Percentiles rank a stretch among this genome's conserved stretches.
Evolutionary conservation across 257 asterid species (phyloP).

Genomic region (Fraxinus anomala): DNA sequence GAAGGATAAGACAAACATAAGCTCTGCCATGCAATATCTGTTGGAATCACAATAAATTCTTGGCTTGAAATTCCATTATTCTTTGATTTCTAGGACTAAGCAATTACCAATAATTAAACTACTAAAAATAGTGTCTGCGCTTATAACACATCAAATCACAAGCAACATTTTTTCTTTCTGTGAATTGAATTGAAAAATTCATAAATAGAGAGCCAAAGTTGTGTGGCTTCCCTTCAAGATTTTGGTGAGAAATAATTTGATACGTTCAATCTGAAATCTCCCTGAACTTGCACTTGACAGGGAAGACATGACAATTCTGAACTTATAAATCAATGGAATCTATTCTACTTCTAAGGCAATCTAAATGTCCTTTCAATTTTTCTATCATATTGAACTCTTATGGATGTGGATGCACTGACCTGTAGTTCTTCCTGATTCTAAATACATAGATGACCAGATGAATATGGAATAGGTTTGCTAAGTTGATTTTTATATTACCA

Average conservation of each 20-base stretch:
- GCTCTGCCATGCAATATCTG: conserved; percentile 1
- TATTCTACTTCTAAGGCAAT: not conserved
- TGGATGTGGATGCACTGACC: not conserved
- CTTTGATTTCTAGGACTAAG: not conserved
- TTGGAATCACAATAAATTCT: not conserved
- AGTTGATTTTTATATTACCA: not conserved
- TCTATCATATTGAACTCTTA: not conserved
- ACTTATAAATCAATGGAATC: not conserved
- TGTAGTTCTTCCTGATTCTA: not conserved
- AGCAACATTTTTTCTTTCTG: not conserved
- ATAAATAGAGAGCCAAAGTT: not conserved
- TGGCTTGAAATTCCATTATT: not conserved
- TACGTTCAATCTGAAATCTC: not conserved
- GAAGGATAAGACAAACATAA: conserved; percentile 6
- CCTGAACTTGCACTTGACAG: not conserved
- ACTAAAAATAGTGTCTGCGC: not conserved
- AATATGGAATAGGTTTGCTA: not conserved
- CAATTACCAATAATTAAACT: not conserved
- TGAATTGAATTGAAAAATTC: not conserved
- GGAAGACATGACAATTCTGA: too few species aligned
- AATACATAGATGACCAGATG: not conserved
- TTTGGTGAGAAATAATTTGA: not conserved
- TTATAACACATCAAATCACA: not conserved
- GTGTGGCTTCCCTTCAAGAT: not conserved
- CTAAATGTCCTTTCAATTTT: not conserved